Evolutionary conservation across 768 basidiomycete genomes (phyloP).

Genomic region (Hebeloma cylindrosporum): DNA sequence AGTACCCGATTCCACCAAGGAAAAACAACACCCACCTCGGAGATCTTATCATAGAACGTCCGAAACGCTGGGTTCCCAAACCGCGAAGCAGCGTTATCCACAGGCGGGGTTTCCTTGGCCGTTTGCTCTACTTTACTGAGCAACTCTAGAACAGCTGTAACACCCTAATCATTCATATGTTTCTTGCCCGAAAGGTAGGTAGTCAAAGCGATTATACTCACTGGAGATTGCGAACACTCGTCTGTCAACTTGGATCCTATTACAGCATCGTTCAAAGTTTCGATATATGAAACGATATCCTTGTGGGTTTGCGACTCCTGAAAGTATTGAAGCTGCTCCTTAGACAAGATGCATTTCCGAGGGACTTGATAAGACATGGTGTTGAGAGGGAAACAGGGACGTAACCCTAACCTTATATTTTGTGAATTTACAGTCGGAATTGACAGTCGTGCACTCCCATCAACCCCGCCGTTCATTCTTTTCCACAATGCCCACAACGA

Average conservation of each 20-base stretch:
- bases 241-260: slow-evolving; percentile 76
- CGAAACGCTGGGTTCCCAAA: slow-evolving; percentile 98
- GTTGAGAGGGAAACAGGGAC: neutral
- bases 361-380: slow-evolving; percentile 49
- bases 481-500: slow-evolving; percentile 48
- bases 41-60: slow-evolving; percentile 83
- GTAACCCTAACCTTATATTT: neutral
- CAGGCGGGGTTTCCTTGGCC: slow-evolving; percentile 73
- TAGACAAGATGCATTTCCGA: slow-evolving; percentile 72
- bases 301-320: slow-evolving; percentile 70
- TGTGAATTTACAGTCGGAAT: neutral
- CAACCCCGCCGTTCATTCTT: slow-evolving; percentile 2
- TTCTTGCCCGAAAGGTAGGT: neutral
- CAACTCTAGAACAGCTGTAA: slow-evolving; percentile 58
- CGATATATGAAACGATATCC: slow-evolving; percentile 68
- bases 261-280: slow-evolving; percentile 72
- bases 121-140: slow-evolving; percentile 67
- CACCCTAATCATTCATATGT: slow-evolving; percentile 46
- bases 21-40: slow-evolving; percentile 45
- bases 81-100: slow-evolving; percentile 86
- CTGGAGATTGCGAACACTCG: slow-evolving; percentile 54
- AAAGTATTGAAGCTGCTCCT: slow-evolving; percentile 80
- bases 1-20: neutral
- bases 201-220: slow-evolving; percentile 36
- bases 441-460: too few relatives aligned